These are phyloP conservation scores for Babjeviella inositovora DNA, from an alignment of 805 yeast species.

Conservation along the genomic window DNA sequence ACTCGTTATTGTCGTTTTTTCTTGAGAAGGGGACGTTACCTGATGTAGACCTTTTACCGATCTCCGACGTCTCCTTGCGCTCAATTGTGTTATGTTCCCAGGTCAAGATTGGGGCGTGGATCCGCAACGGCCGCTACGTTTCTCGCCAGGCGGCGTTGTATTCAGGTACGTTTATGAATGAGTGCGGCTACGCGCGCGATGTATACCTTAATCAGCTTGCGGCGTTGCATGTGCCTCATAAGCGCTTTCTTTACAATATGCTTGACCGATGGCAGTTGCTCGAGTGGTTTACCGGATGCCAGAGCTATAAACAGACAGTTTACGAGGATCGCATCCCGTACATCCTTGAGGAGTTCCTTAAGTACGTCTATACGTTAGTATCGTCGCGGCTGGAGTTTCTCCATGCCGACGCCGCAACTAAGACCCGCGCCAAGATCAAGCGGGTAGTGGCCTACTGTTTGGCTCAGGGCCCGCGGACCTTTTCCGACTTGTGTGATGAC, in stretches of 20 bases:
- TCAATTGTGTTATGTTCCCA: slow-evolving; percentile 47
- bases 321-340: slow-evolving; percentile 31
- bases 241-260: slow-evolving; percentile 16
- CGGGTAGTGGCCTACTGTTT: slow-evolving; percentile 31
- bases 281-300: slow-evolving; percentile 26
- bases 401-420: slow-evolving; percentile 9
- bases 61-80: slow-evolving; percentile 43
- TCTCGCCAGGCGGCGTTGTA: slow-evolving; percentile 34
- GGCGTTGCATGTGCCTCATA: slow-evolving; percentile 18
- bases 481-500: slow-evolving; percentile 24
- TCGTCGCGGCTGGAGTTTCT: slow-evolving; percentile 15
- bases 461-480: slow-evolving; percentile 34
- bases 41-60: slow-evolving; percentile 18
- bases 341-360: slow-evolving; percentile 22
- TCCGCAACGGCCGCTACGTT: slow-evolving; percentile 49
- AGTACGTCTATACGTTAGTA: slow-evolving; percentile 26
- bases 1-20: slow-evolving; percentile 33
- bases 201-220: slow-evolving; percentile 28
- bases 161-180: slow-evolving; percentile 20
- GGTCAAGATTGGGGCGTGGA: slow-evolving; percentile 52
- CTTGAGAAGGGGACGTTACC: slow-evolving; percentile 14
- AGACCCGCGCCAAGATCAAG: slow-evolving; percentile 12
- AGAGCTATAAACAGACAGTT: slow-evolving; percentile 13
- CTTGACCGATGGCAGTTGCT: slow-evolving; percentile 42
- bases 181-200: slow-evolving; percentile 22